Percentiles rank a stretch among this genome's conserved stretches.
These are phyloP conservation scores for Epichloe uncinata DNA, from an alignment of 2,329 filamentous ascomycete genomes.

Conservation along the genomic window DNA sequence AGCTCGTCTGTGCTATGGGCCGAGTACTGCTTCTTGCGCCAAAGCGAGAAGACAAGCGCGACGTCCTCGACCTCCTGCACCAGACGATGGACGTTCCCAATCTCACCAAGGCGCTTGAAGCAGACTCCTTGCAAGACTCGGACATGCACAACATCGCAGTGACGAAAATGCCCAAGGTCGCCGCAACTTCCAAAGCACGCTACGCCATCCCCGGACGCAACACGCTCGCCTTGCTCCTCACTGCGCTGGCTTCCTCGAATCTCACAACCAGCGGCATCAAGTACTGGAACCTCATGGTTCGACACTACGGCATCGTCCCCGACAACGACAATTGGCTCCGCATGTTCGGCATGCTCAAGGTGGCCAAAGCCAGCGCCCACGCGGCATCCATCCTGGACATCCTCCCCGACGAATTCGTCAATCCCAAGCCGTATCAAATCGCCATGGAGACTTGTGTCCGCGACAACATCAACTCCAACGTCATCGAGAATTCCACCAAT, in stretches of 20 bases:
- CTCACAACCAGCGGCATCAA: constrained; percentile 47
- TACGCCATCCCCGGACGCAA: constrained; percentile 37
- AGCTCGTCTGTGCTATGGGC: constrained; percentile 70
- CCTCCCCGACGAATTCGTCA: constrained; percentile 33
- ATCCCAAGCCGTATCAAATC: constrained; percentile 48
- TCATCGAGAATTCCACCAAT: constrained; percentile 48
- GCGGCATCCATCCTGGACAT: constrained; percentile 44
- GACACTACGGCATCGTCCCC: constrained; percentile 48
- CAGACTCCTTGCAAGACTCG: constrained; percentile 10
- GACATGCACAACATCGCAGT: constrained; percentile 12
- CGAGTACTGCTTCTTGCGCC: constrained; percentile 56
- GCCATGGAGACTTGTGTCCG: constrained; percentile 62
- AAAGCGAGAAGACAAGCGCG: constrained; percentile 46
- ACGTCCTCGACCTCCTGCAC: constrained; percentile 62
- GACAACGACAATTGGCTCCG: constrained; percentile 58
- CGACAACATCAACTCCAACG: constrained; percentile 63
- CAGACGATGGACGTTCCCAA: constrained; percentile 69
- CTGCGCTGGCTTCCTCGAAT: constrained; percentile 46
- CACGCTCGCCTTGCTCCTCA: constrained; percentile 55
- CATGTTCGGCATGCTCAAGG: constrained; percentile 54
- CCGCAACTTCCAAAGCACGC: constrained; percentile 9
- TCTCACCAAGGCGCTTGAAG: constrained; percentile 21
- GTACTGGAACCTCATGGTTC: constrained; percentile 68
- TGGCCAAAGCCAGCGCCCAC: constrained; percentile 50
- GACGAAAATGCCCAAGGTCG: background rate